Evolutionary conservation across 768 basidiomycete species (phyloP).

Genomic region (Suillus hirtellus): DNA sequence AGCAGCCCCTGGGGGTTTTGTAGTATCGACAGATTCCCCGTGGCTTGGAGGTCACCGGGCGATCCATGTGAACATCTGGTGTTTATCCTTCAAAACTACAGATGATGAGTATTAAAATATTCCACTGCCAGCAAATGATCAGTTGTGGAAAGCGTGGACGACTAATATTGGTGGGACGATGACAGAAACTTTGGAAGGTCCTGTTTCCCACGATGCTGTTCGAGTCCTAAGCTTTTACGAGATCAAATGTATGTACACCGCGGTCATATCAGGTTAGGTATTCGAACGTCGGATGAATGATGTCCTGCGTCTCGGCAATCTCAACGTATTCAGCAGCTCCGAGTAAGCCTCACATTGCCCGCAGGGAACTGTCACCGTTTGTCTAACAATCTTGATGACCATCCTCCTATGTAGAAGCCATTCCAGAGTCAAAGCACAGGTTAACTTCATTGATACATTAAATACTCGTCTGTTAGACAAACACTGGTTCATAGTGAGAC

Average conservation of each 20-base stretch:
- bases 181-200: background rate
- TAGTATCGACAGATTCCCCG: constrained; percentile 75
- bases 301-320: too few species aligned
- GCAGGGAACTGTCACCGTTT: too few species aligned
- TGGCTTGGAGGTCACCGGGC: constrained; percentile 69
- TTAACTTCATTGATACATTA: background rate
- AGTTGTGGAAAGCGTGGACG: constrained; percentile 1
- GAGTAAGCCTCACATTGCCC: too few species aligned
- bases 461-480: background rate
- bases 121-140: background rate
- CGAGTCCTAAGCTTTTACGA: background rate
- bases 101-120: background rate
- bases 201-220: background rate
- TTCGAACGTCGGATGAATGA: too few species aligned
- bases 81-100: background rate
- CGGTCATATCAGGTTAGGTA: too few species aligned
- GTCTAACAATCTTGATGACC: too few species aligned
- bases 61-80: constrained; percentile 37
- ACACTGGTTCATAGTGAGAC: background rate
- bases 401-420: background rate
- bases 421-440: background rate
- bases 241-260: too few species aligned
- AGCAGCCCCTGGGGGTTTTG: constrained; percentile 64
- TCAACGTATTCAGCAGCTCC: too few species aligned
- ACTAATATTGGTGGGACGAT: background rate